Percentiles rank a stretch among this genome's conserved stretches.
These are phyloP conservation scores for Penstemon davidsonii DNA, from an alignment of 257 asterid species.

Conservation along the genomic window DNA sequence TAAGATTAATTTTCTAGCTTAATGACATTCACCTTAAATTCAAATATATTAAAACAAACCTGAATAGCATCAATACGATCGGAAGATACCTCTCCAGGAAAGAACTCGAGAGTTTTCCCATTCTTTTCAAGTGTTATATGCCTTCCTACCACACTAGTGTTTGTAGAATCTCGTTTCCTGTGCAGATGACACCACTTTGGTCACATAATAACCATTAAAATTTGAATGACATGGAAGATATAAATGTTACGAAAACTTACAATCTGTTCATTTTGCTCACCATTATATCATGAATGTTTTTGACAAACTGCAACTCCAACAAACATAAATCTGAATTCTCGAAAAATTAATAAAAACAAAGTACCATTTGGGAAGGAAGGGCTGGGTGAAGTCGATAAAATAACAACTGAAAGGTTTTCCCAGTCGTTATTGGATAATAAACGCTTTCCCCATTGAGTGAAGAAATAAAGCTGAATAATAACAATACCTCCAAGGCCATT, in stretches of 20 bases:
- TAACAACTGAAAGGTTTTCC: constrained; percentile 8
- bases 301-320: constrained; percentile 75
- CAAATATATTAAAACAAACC: constrained; percentile 41
- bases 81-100: constrained; percentile 63
- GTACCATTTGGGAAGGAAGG: constrained; percentile 10
- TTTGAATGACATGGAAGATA: constrained; percentile 19
- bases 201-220: constrained; percentile 13
- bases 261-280: constrained; percentile 63
- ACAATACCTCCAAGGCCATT: constrained; percentile 78
- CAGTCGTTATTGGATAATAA: constrained; percentile 10
- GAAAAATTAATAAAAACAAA: constrained; percentile 26
- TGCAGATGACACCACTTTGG: constrained; percentile 24
- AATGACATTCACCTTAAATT: background rate
- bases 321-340: constrained; percentile 32
- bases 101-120: constrained; percentile 65
- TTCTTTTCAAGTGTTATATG: constrained; percentile 78
- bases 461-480: constrained; percentile 18
- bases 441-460: constrained; percentile 8
- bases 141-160: constrained; percentile 37
- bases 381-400: background rate
- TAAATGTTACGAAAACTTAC: constrained; percentile 50
- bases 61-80: constrained; percentile 75
- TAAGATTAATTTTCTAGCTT: constrained; percentile 12
- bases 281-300: constrained; percentile 83
- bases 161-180: constrained; percentile 46